These are phyloP conservation scores for Mallotus nudiflorus DNA, from an alignment of 345 rosid genomes.

Conservation along the genomic window DNA sequence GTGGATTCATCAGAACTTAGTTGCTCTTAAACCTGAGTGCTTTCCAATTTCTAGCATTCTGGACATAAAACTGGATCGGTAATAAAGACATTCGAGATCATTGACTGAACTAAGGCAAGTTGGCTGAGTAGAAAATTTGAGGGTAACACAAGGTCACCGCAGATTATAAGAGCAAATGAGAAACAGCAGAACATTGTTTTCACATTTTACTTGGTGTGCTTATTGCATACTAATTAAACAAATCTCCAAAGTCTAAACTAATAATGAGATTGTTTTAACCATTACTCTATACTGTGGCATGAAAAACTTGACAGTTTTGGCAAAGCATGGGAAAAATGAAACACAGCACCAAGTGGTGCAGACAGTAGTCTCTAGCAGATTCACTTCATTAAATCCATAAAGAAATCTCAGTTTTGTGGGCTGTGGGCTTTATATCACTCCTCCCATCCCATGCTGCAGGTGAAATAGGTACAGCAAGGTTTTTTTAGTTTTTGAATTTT, in stretches of 20 bases:
- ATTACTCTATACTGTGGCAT: too few species aligned
- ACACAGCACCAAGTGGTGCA: too few species aligned
- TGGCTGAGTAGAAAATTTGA: not conserved
- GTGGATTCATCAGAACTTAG: too few species aligned
- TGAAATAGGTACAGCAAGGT: not conserved
- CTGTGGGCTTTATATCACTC: not conserved
- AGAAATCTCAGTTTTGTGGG: not conserved
- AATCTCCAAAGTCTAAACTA: not conserved
- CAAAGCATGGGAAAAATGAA: too few species aligned
- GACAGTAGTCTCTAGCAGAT: too few species aligned
- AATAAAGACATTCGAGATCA: not conserved
- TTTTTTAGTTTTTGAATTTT: not conserved
- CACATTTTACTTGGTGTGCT: not conserved
- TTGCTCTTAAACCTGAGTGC: not conserved
- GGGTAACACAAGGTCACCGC: not conserved
- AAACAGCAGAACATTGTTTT: not conserved
- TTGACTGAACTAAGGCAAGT: not conserved
- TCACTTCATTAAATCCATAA: not conserved
- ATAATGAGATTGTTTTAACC: too few species aligned
- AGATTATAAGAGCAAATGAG: not conserved
- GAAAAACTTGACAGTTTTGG: too few species aligned
- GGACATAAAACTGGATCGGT: not conserved
- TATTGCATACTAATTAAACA: not conserved
- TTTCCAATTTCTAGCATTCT: not conserved
- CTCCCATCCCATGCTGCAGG: not conserved